phyloP scores from a whole-genome alignment of 2,329 filamentous ascomycete species.

The Dactylellina parvicollis region DNA sequence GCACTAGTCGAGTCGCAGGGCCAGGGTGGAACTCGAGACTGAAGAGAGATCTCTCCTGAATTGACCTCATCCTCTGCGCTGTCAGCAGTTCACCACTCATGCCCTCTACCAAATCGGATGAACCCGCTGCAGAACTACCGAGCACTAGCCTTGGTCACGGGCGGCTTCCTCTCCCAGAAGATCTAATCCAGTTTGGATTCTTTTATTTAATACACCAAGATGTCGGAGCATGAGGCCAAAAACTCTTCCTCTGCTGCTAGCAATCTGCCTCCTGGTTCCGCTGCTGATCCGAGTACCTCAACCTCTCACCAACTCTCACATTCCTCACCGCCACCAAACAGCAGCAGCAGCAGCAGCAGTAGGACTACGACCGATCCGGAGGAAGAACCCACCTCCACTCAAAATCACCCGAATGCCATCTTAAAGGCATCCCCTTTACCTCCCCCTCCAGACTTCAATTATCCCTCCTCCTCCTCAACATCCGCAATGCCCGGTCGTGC shows the following conservation, averaged over 20 bases:
- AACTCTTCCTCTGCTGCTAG: slow-evolving; percentile 3
- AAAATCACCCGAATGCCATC: slow-evolving; percentile 30
- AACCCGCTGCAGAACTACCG: slow-evolving; percentile 36
- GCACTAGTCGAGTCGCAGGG: neutral
- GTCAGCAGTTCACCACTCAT: slow-evolving; percentile 41
- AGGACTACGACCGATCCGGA: neutral
- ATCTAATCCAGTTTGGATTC: slow-evolving; percentile 15
- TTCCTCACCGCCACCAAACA: slow-evolving; percentile 33
- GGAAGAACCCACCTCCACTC: slow-evolving; percentile 13
- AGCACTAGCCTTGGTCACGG: slow-evolving; percentile 29
- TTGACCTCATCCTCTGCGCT: slow-evolving; percentile 17
- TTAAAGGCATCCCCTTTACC: slow-evolving; percentile 15
- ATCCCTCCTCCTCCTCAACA: slow-evolving; percentile 29
- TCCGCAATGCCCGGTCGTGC: slow-evolving; percentile 40
- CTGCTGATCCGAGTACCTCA: slow-evolving; percentile 1
- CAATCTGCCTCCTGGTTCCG: slow-evolving; percentile 1
- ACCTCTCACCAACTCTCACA: slow-evolving; percentile 20
- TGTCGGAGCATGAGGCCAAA: slow-evolving; percentile 37
- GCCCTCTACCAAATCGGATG: slow-evolving; percentile 28
- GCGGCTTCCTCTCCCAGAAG: slow-evolving; percentile 3
- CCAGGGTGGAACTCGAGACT: neutral
- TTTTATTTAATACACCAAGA: slow-evolving; percentile 30
- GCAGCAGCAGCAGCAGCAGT: neutral
- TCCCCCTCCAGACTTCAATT: neutral
- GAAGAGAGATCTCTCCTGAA: slow-evolving; percentile 32